Base-by-base conservation (phyloP, 2,329 filamentous ascomycete species). In the Fusarium devonianum region DNA sequence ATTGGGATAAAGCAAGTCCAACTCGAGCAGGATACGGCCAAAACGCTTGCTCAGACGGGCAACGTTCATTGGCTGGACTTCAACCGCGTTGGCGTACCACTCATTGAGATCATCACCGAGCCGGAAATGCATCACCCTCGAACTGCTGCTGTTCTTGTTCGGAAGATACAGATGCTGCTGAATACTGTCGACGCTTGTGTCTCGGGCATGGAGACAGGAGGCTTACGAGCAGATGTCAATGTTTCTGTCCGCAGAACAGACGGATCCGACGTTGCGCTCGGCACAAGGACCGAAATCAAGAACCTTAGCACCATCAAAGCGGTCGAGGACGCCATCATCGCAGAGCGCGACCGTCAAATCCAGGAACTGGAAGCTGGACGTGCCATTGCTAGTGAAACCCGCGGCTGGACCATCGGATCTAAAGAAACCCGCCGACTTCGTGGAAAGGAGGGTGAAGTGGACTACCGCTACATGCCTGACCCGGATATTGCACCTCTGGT, bases 381-480 rank as follows among this genome's bases (percentile, higher is more conserved):
- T 1, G 73, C 76, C 0, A 81, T 97, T 38, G 81, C 86, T 58
- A 90, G 92, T 33, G 94, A 99, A 75, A 99, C 94, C 7, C 83
- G 94, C 48, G 93, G 94, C 5, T 99, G 92, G 92, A 89, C 90
- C 1, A 81, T 96, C 17, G 92, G 92, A 3, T 87, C 85, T 56
- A 91, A 84, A 4, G 87, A 92, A 68, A 97, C 94, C 4, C 85
- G 84, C 49, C 82, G 88, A 29, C 75, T 99, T 32, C 83, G 94
- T 64, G 91, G 91, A 18, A 99, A 99, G 71, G 94, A 97, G 71
- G 94, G 94, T 36, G 93, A 96, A 67, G 92, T 97, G 5, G 94
- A 99, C 71, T 99, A 99, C 71, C 82, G 94, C 30, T 99, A 99
- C 69, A 97, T 99, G 93, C 93, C 94, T 0, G 94, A 99, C 69